These are phyloP conservation scores for Somion occarium DNA, from an alignment of 1,284 basidiomycete genomes.

Conservation along the genomic window DNA sequence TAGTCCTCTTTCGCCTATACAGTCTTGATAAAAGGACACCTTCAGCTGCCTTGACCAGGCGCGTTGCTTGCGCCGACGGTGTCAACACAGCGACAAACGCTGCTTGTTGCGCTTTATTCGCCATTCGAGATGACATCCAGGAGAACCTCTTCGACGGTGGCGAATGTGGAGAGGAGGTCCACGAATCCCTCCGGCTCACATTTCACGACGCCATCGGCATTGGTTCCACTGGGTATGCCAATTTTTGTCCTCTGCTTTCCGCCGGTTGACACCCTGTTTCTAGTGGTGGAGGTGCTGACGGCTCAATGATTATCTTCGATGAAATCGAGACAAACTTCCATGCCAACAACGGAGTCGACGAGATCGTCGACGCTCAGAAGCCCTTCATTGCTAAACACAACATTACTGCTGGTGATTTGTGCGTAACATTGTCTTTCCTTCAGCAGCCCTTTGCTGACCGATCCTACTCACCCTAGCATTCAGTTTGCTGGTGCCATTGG, in stretches of 20 bases:
- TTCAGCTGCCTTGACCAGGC: constrained; percentile 25
- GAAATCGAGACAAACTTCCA: constrained; percentile 20
- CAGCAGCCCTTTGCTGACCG: neutral
- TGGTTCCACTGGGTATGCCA: constrained; percentile 9
- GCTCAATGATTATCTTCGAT: constrained; percentile 18
- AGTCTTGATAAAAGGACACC: neutral
- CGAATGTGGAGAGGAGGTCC: constrained; percentile 39
- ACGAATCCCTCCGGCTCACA: too few species aligned
- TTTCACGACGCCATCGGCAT: too few species aligned
- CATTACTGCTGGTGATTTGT: constrained; percentile 17
- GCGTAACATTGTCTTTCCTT: neutral
- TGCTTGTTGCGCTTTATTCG: constrained; percentile 36
- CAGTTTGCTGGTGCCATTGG: constrained; percentile 21
- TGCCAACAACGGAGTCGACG: constrained; percentile 20
- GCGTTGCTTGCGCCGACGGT: constrained; percentile 33
- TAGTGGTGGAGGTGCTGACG: constrained; percentile 19
- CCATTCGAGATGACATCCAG: constrained; percentile 35
- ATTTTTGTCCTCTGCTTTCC: neutral
- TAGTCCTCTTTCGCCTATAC: neutral
- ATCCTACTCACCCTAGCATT: constrained; percentile 6
- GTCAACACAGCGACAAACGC: constrained; percentile 29
- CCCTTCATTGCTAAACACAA: constrained; percentile 16
- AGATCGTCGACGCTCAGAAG: constrained; percentile 16
- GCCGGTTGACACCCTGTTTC: neutral
- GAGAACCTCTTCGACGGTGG: constrained; percentile 35